phyloP scores from a whole-genome alignment of 148 eudicot genomes.

The Rhododendron ovatum region DNA sequence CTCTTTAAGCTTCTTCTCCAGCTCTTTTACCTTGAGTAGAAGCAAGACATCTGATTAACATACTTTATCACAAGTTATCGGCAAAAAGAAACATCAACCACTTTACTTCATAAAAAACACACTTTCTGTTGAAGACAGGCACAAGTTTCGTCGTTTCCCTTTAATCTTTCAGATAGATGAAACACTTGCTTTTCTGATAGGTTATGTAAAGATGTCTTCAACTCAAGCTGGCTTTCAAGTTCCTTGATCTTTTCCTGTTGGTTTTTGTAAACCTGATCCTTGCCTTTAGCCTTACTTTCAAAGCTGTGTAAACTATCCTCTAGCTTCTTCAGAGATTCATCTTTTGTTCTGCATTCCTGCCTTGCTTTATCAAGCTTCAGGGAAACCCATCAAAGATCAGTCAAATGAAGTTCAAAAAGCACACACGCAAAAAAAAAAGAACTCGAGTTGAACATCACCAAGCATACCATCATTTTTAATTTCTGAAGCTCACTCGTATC shows the following conservation, averaged over 20 bases:
- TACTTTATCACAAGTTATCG: background rate
- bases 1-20: constrained; percentile 64
- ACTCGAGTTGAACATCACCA: background rate
- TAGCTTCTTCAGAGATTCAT: constrained; percentile 68
- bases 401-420: background rate
- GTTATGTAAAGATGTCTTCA: constrained; percentile 42
- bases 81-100: background rate
- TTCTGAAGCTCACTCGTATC: constrained; percentile 84
- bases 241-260: constrained; percentile 82
- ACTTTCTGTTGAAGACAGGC: constrained; percentile 65
- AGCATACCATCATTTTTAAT: constrained; percentile 62
- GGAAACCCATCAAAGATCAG: constrained; percentile 10
- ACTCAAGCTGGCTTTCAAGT: constrained; percentile 65
- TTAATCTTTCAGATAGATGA: constrained; percentile 61
- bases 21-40: constrained; percentile 59
- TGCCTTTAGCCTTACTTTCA: constrained; percentile 78
- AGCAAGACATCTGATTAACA: constrained; percentile 6
- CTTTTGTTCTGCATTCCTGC: constrained; percentile 72
- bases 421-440: background rate
- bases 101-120: background rate
- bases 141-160: constrained; percentile 62
- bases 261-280: constrained; percentile 63
- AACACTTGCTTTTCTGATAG: constrained; percentile 63
- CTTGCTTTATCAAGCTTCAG: constrained; percentile 76
- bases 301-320: constrained; percentile 70